A percentile compares a stretch with the other conserved stretches of the same genome.
phyloP scores from a whole-genome alignment of 805 yeast genomes.

The Crinitomyces ghanaensis region DNA sequence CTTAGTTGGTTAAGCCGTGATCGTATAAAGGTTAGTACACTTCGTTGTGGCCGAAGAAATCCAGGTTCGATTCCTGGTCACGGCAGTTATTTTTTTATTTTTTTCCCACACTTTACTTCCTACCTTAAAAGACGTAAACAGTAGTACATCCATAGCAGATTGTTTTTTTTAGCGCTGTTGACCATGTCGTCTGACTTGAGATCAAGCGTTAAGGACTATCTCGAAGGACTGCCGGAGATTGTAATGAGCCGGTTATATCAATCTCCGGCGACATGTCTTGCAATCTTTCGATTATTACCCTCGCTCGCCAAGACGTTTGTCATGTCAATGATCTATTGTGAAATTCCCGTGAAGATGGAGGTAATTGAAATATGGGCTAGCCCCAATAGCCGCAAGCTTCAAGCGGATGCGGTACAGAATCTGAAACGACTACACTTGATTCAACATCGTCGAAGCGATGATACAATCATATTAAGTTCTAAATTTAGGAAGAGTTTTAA shows the following conservation, averaged over 20 bases:
- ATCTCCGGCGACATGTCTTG: slow-evolving; percentile 88
- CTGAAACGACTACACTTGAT: slow-evolving; percentile 67
- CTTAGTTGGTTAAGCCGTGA: too few species aligned
- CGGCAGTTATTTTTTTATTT: too few species aligned
- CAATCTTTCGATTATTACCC: slow-evolving; percentile 83
- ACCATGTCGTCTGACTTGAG: too few species aligned
- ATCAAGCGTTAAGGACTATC: slow-evolving; percentile 72
- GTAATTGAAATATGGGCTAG: slow-evolving; percentile 71
- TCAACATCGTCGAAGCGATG: slow-evolving; percentile 38
- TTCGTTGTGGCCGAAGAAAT: too few species aligned
- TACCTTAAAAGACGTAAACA: too few species aligned
- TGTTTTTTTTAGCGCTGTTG: too few species aligned
- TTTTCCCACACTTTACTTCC: too few species aligned
- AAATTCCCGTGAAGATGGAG: slow-evolving; percentile 52
- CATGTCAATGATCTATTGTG: slow-evolving; percentile 77
- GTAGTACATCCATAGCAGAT: too few species aligned
- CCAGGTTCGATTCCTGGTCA: too few species aligned
- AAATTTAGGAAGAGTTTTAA: slow-evolving; percentile 66
- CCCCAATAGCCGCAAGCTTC: slow-evolving; percentile 38
- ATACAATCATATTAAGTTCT: slow-evolving; percentile 43
- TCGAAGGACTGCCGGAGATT: slow-evolving; percentile 79
- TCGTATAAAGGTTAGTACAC: too few species aligned
- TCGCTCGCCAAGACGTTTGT: slow-evolving; percentile 80
- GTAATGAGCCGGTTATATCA: slow-evolving; percentile 75
- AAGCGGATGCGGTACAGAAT: slow-evolving; percentile 69